These are phyloP conservation scores for Albophoma yamanashiensis DNA, from an alignment of 2,329 filamentous ascomycete genomes.

Conservation along the genomic window DNA sequence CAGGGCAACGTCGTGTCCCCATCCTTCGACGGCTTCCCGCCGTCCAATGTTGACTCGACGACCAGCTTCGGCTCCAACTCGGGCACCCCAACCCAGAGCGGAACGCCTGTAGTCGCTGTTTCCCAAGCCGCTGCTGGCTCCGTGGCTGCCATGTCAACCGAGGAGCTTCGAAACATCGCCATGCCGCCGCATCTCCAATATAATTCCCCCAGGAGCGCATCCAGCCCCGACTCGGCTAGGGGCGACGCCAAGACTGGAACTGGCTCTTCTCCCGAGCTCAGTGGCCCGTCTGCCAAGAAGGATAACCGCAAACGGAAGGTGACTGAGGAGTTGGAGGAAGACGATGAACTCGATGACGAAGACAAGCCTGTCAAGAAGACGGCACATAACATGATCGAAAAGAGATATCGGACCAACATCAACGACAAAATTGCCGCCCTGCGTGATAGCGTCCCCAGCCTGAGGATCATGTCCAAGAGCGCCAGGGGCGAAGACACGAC, in stretches of 20 bases:
- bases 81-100: constrained; percentile 12
- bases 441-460: constrained; percentile 81
- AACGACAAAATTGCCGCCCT: constrained; percentile 95
- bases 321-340: constrained; percentile 39
- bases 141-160: constrained; percentile 37
- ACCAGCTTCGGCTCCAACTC: constrained; percentile 18
- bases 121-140: constrained; percentile 7
- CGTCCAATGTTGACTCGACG: constrained; percentile 23
- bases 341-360: constrained; percentile 47
- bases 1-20: constrained; percentile 14
- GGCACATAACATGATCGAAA: constrained; percentile 97
- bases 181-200: constrained; percentile 55
- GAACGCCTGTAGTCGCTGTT: constrained; percentile 18
- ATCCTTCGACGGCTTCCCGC: constrained; percentile 17
- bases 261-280: constrained; percentile 49
- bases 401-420: constrained; percentile 88
- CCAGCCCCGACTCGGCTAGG: constrained; percentile 45
- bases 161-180: constrained; percentile 51
- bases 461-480: constrained; percentile 73
- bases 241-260: constrained; percentile 35
- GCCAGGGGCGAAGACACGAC: constrained; percentile 56
- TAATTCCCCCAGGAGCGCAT: constrained; percentile 44
- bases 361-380: constrained; percentile 68
- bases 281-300: constrained; percentile 30
- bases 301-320: constrained; percentile 58